Evolutionary conservation across 1,284 basidiomycete genomes (phyloP).

Genomic region (Ceratorhiza oryzae-sativae): DNA sequence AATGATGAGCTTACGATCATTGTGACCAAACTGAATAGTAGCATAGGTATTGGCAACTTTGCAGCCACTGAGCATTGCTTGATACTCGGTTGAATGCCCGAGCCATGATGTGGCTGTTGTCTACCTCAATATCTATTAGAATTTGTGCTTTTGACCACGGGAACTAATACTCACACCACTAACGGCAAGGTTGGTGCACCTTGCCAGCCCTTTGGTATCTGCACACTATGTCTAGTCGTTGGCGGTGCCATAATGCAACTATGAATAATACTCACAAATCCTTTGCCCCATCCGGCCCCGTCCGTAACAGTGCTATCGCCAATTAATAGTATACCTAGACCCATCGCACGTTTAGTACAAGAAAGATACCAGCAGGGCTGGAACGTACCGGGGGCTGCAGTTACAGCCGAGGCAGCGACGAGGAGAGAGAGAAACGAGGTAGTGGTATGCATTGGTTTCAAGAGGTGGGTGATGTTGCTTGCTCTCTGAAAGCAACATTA

Average conservation of each 20-base stretch:
- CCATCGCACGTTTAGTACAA: background rate
- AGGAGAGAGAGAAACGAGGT: slow-evolving; percentile 2
- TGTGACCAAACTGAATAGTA: slow-evolving; percentile 22
- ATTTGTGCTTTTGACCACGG: background rate
- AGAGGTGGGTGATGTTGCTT: background rate
- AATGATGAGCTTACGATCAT: slow-evolving; percentile 35
- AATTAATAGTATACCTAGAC: slow-evolving; percentile 17
- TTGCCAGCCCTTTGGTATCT: slow-evolving; percentile 32
- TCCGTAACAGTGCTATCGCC: slow-evolving; percentile 36
- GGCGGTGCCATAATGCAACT: background rate
- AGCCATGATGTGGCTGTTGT: slow-evolving; percentile 26
- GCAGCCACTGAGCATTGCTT: slow-evolving; percentile 35
- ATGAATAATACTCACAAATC: slow-evolving; percentile 3
- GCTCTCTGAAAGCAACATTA: background rate
- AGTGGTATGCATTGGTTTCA: background rate
- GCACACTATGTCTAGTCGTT: slow-evolving; percentile 9
- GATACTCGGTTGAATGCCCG: slow-evolving; percentile 31
- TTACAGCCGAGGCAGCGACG: slow-evolving; percentile 7
- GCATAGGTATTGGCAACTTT: slow-evolving; percentile 33
- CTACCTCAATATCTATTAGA: background rate
- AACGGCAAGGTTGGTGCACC: slow-evolving; percentile 35
- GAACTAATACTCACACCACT: slow-evolving; percentile 5
- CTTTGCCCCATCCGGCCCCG: slow-evolving; percentile 35
- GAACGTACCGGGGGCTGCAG: slow-evolving; percentile 20
- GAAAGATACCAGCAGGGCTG: background rate